These are phyloP conservation scores for Allomyces macrogynus DNA, from an alignment of 192 early-diverging fungal genomes.

Conservation along the genomic window DNA sequence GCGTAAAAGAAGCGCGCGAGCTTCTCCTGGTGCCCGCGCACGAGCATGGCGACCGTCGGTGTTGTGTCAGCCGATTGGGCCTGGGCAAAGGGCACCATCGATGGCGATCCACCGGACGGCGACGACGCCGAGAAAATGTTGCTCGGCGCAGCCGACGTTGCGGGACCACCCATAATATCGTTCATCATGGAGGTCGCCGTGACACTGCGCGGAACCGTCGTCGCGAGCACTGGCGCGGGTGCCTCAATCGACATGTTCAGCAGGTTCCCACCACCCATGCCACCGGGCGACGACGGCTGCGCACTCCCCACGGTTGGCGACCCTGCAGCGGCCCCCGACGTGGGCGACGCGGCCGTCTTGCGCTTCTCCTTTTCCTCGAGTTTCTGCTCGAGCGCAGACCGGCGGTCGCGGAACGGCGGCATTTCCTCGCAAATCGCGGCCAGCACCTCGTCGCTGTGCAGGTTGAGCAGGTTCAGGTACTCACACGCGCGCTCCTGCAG, in stretches of 20 bases:
- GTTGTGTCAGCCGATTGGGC: neutral
- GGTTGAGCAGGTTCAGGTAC: constrained; percentile 68
- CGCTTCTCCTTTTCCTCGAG: constrained; percentile 87
- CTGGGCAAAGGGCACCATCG: neutral
- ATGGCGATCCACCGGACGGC: constrained; percentile 1
- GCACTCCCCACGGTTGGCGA: constrained; percentile 12
- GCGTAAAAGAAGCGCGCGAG: constrained; percentile 43
- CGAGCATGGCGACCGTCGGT: constrained; percentile 7
- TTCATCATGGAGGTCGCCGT: constrained; percentile 11
- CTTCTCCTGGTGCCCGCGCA: constrained; percentile 16
- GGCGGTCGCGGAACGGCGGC: constrained; percentile 89
- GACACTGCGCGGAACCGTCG: constrained; percentile 7
- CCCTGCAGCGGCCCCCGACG: constrained; percentile 39
- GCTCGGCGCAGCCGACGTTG: constrained; percentile 1
- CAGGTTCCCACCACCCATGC: constrained; percentile 7
- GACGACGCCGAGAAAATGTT: constrained; percentile 3
- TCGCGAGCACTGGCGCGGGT: constrained; percentile 4
- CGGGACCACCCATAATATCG: constrained; percentile 2
- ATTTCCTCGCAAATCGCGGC: constrained; percentile 94
- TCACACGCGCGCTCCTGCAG: constrained; percentile 94
- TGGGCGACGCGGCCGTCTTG: constrained; percentile 79
- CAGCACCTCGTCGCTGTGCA: constrained; percentile 69
- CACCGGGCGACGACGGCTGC: constrained; percentile 13
- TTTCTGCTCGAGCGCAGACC: constrained; percentile 74
- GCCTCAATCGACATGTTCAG: constrained; percentile 11